Evolutionary conservation across 2,329 filamentous ascomycete genomes (phyloP).

Genomic region (Fusarium azukiicola): DNA sequence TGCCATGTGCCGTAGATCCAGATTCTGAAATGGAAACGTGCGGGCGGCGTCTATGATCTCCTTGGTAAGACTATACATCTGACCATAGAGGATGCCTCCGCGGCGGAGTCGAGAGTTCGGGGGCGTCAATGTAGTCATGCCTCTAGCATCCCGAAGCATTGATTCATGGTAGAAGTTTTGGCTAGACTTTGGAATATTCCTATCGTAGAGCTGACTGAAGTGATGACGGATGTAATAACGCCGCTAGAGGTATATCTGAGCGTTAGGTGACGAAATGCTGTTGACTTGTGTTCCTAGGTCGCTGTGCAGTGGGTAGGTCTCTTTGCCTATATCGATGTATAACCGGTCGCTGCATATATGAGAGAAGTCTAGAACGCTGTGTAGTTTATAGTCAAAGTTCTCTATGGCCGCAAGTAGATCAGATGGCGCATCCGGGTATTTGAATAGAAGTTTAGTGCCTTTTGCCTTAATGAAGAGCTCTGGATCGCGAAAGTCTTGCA

Average conservation of each 20-base stretch:
- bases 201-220: conserved; percentile 19
- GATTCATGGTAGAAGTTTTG: conserved; percentile 30
- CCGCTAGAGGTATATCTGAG: conserved; percentile 29
- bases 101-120: conserved; percentile 19
- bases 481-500: conserved; percentile 24
- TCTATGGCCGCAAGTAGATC: conserved; percentile 16
- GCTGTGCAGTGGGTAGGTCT: conserved; percentile 17
- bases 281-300: no score
- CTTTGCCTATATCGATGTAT: conserved; percentile 26
- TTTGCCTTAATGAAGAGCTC: conserved; percentile 19
- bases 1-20: conserved; percentile 18
- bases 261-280: neutral
- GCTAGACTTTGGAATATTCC: conserved; percentile 5
- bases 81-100: conserved; percentile 23
- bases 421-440: conserved; percentile 8
- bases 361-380: conserved; percentile 14
- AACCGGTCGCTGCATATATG: conserved; percentile 22
- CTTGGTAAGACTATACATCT: conserved; percentile 29
- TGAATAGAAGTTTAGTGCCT: neutral
- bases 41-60: conserved; percentile 28
- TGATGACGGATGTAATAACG: conserved; percentile 21
- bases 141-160: conserved; percentile 21
- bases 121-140: conserved; percentile 22
- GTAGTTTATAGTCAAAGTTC: conserved; percentile 15
- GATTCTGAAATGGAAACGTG: conserved; percentile 31